Evolutionary conservation across 1,139 yeast species (phyloP), one percentile per base, ranked within the genome.

Genomic region (Kluyveromyces sp.): DNA sequence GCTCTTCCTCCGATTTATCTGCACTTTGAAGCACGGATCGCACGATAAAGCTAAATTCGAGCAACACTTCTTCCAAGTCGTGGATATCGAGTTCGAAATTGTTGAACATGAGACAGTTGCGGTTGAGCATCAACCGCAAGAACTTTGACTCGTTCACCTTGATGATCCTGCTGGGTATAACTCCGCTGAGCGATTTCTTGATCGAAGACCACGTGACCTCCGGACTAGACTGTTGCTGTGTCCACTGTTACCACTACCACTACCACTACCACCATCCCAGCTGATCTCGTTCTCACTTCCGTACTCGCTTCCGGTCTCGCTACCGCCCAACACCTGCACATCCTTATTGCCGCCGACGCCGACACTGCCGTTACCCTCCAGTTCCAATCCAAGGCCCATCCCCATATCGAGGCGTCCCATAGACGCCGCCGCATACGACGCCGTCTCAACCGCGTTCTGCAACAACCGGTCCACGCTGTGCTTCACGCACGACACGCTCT

Each of bases 401-500:
- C 28, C 39, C 26, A 7, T 8, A 7, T 15, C 25, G 37, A 34
- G 7, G 25, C 37, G 37, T 15, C 21, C 7, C 21, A 34, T 10
- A 15, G 21, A 15, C 21, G 21, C 21, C 21, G 21, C 21, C 21
- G 21, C 21, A 15, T 15, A 15, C n/a, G 37, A 25, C 27, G 39
- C 29, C 15, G 10, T 7, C 5, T 6, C 33, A 29, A 31, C 27
- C 6, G 34, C 34, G 10, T 30, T 29, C 26, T 31, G 34, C 43
- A 6, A 42, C 30, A 50, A 41, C 21, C 44, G 32, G 7, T 39
- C 40, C 3, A 53, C 46, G 15, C 37, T 44, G 5, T 42, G 46
- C 43, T 46, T 49, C 4, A 50, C 51, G 34, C 37, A 47, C 10
- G 45, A 45, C 25, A 53, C 53, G 35, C 48, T 52, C 21, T 53